These are phyloP conservation scores for Blastobotrys buckinghamii DNA, from an alignment of 1,139 yeast species.

Conservation along the genomic window DNA sequence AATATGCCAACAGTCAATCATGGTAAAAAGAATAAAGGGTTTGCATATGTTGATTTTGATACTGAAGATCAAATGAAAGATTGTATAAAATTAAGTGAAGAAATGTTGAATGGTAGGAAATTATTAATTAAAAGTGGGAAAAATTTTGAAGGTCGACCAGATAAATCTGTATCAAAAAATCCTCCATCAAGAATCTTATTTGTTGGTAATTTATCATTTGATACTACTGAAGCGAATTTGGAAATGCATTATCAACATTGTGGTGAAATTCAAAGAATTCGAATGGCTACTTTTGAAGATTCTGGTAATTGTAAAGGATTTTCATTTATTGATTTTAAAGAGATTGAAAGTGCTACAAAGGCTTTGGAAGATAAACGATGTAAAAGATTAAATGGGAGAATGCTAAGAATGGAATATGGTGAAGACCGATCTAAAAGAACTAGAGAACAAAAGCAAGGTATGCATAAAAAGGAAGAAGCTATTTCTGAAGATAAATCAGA, in stretches of 20 bases:
- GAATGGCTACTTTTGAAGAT: conserved; percentile 98
- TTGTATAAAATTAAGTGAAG: conserved; percentile 65
- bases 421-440: conserved; percentile 86
- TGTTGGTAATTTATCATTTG: conserved; percentile 90
- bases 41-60: conserved; percentile 85
- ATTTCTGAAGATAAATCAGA: conserved; percentile 5
- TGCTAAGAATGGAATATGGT: conserved; percentile 84
- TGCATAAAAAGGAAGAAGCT: conserved; percentile 7
- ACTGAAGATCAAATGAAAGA: conserved; percentile 55
- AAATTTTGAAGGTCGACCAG: conserved; percentile 77
- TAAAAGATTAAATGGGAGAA: conserved; percentile 63
- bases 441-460: conserved; percentile 39
- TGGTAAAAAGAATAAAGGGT: conserved; percentile 55
- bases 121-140: conserved; percentile 75
- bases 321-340: conserved; percentile 83
- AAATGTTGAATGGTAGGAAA: conserved; percentile 73
- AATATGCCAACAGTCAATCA: conserved; percentile 36
- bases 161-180: conserved; percentile 34
- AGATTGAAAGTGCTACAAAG: conserved; percentile 71
- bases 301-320: conserved; percentile 95
- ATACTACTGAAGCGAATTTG: conserved; percentile 76
- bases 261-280: conserved; percentile 72
- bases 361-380: conserved; percentile 74
- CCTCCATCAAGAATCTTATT: conserved; percentile 88
- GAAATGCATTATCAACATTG: conserved; percentile 70